phyloP scores from a whole-genome alignment of 2,329 filamentous ascomycete species.

The Cytospora leucostoma region DNA sequence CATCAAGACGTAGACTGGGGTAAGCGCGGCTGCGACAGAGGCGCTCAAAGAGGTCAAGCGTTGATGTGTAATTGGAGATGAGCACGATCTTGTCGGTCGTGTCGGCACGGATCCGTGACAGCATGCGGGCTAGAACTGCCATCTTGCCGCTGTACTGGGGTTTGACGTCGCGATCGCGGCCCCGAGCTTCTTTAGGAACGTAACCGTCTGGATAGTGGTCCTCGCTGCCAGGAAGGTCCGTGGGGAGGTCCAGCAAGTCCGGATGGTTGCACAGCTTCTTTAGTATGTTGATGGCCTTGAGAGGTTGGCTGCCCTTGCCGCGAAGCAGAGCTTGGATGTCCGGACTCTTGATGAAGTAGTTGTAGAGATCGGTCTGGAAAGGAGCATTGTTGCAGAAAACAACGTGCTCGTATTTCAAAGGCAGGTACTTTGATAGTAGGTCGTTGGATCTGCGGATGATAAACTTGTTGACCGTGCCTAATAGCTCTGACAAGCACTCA shows the following conservation, averaged over 20 bases:
- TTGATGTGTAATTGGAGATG: constrained; percentile 98
- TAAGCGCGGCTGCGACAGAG: constrained; percentile 85
- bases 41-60: constrained; percentile 89
- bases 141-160: constrained; percentile 98
- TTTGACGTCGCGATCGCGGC: constrained; percentile 88
- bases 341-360: constrained; percentile 94
- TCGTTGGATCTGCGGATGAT: constrained; percentile 98
- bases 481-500: constrained; percentile 77
- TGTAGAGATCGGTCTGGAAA: constrained; percentile 92
- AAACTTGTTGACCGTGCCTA: constrained; percentile 91
- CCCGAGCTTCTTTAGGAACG: constrained; percentile 81
- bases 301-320: constrained; percentile 91
- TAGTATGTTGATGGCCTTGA: constrained; percentile 94
- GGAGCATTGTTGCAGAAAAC: constrained; percentile 95
- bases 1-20: constrained; percentile 85
- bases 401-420: constrained; percentile 98
- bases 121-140: constrained; percentile 96
- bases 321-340: constrained; percentile 89
- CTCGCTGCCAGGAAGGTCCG: constrained; percentile 87
- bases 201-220: constrained; percentile 81
- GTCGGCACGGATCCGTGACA: constrained; percentile 90
- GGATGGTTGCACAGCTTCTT: constrained; percentile 99
- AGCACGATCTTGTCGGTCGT: constrained; percentile 99
- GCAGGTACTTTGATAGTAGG: constrained; percentile 94
- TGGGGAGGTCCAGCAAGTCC: constrained; percentile 80